Conservation (phyloP, 2,329 filamentous ascomycete species). For the Aspergillus fructus region DNA sequence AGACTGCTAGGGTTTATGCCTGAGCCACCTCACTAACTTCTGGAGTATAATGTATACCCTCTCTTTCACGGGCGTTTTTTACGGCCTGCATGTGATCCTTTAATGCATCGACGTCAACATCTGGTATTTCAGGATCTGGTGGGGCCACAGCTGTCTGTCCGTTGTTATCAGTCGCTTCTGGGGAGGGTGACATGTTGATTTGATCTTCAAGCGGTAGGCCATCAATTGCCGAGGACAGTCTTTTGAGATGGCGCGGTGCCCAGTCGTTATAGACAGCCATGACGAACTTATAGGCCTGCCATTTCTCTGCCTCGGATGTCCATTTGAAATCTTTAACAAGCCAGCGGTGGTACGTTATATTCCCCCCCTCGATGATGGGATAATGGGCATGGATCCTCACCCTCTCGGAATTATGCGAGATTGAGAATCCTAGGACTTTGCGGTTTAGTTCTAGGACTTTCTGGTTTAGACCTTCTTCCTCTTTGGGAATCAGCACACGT, state of each 20-base stretch:
- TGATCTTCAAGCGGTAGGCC: neutral
- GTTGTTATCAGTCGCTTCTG: neutral
- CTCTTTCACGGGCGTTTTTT: neutral
- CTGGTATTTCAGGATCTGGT: neutral
- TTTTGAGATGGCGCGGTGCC: neutral
- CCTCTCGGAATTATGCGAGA: neutral
- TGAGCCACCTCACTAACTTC: neutral
- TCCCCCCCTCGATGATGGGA: neutral
- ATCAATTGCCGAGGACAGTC: constrained; percentile 1
- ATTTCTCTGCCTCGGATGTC: neutral
- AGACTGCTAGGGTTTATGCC: neutral
- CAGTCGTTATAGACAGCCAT: constrained; percentile 7
- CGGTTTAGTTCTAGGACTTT: neutral
- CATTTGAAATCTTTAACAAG: neutral
- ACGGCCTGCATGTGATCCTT: neutral
- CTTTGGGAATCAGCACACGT: too few species aligned
- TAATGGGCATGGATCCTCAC: constrained; percentile 6
- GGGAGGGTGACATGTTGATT: neutral
- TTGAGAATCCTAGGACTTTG: constrained; percentile 5
- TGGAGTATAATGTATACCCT: neutral
- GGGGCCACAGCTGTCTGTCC: neutral
- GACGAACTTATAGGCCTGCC: constrained; percentile 5
- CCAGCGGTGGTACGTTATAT: neutral
- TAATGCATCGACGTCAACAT: neutral
- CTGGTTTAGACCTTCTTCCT: too few species aligned